phyloP scores from a whole-genome alignment of 805 yeast genomes.

The Wickerhamiella kazuoi region DNA sequence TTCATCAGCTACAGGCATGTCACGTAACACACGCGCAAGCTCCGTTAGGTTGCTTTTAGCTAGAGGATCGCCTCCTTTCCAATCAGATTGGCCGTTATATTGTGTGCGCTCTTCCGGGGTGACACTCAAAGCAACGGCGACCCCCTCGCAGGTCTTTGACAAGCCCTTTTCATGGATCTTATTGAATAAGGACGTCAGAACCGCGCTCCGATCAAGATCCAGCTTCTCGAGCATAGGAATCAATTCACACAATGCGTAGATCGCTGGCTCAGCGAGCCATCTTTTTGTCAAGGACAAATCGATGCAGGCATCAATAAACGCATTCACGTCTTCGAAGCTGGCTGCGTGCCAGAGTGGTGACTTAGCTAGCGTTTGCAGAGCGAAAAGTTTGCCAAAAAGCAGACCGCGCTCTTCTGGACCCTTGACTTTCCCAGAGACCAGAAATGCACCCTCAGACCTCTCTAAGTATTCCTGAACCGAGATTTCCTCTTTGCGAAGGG shows the following conservation, averaged over 20 bases:
- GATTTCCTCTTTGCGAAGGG: slow-evolving; percentile 19
- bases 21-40: slow-evolving; percentile 41
- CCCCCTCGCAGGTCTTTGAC: slow-evolving; percentile 58
- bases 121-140: slow-evolving; percentile 48
- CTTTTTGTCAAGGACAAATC: slow-evolving; percentile 47
- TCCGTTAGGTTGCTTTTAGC: slow-evolving; percentile 45
- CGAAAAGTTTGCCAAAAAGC: slow-evolving; percentile 71
- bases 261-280: slow-evolving; percentile 74
- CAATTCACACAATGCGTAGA: slow-evolving; percentile 50
- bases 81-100: slow-evolving; percentile 19
- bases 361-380: slow-evolving; percentile 56
- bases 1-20: slow-evolving; percentile 23
- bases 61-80: slow-evolving; percentile 65
- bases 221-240: slow-evolving; percentile 13
- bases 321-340: slow-evolving; percentile 20
- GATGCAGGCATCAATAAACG: slow-evolving; percentile 31
- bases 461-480: slow-evolving; percentile 25
- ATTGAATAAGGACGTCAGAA: slow-evolving; percentile 21
- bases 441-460: slow-evolving; percentile 23
- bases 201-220: slow-evolving; percentile 3
- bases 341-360: slow-evolving; percentile 25
- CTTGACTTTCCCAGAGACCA: slow-evolving; percentile 30
- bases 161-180: slow-evolving; percentile 36
- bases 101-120: slow-evolving; percentile 18
- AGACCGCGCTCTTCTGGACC: slow-evolving; percentile 73